Conservation (phyloP, 225 moss, liverwort and hornwort genomes). For the Straminergon stramineum region DNA sequence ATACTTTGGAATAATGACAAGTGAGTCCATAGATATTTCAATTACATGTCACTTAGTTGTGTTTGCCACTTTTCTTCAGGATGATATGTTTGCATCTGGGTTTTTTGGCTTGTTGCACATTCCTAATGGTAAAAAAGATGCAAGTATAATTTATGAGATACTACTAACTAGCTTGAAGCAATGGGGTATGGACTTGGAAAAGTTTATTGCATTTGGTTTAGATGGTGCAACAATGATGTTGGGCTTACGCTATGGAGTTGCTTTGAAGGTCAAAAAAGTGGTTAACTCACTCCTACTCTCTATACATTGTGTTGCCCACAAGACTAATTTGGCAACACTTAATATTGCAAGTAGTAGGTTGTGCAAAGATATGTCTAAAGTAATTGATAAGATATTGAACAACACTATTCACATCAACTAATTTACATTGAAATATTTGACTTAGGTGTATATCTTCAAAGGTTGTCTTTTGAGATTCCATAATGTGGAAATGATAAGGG, state of each 20-base stretch:
- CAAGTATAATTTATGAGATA: background rate
- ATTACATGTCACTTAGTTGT: background rate
- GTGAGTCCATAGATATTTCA: background rate
- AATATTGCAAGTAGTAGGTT: rapidly evolving
- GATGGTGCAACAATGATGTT: background rate
- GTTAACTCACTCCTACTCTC: background rate
- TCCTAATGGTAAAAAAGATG: background rate
- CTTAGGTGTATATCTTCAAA: background rate
- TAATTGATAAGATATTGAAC: background rate
- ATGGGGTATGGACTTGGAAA: background rate
- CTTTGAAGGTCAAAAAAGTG: background rate
- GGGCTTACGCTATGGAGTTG: background rate
- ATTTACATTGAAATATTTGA: background rate
- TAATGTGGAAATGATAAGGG: background rate
- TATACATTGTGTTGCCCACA: background rate
- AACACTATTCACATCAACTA: background rate
- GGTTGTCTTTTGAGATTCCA: background rate
- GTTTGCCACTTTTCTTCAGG: background rate
- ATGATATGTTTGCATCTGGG: background rate
- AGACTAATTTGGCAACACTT: background rate
- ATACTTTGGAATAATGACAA: background rate
- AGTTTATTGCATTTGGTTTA: background rate
- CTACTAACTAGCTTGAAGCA: background rate
- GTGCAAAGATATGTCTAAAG: background rate
- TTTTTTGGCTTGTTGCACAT: background rate